phyloP scores from a whole-genome alignment of 2,329 filamentous ascomycete genomes.

The Fusarium robinianum region DNA sequence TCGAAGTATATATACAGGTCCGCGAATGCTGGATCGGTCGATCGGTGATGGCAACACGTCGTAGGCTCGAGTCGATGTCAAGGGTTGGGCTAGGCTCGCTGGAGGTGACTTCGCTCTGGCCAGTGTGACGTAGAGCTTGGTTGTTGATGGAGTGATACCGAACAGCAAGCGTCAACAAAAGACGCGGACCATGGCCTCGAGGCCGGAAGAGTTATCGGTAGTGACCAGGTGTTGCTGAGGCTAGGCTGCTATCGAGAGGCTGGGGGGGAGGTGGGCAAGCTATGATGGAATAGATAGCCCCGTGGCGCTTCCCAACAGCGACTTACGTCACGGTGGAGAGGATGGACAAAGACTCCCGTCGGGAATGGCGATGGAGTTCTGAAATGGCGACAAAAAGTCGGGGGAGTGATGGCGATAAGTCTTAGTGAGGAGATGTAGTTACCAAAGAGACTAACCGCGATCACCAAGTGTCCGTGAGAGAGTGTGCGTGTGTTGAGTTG shows the following conservation, averaged over 20 bases:
- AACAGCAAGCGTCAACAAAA: conserved; percentile 14
- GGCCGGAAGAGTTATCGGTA: conserved; percentile 11
- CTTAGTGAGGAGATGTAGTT: background rate
- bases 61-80: background rate
- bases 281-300: conserved; percentile 19
- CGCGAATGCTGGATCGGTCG: too few relatives aligned
- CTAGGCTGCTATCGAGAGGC: conserved; percentile 31
- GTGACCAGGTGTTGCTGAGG: conserved; percentile 13
- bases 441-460: background rate
- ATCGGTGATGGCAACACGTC: too few relatives aligned
- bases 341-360: too few relatives aligned
- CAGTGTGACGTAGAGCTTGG: conserved; percentile 7
- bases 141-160: conserved; percentile 4
- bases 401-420: too few relatives aligned
- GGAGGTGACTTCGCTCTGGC: background rate
- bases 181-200: conserved; percentile 16
- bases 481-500: background rate
- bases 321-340: conserved; percentile 1
- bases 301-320: conserved; percentile 1
- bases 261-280: conserved; percentile 24
- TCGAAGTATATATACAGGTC: background rate
- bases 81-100: too few relatives aligned
- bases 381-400: too few relatives aligned
- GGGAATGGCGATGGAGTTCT: too few relatives aligned
- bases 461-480: background rate